Percentiles rank a stretch among this genome's conserved stretches.
These are phyloP conservation scores for Cryptococcus sp. DNA, from an alignment of 1,284 basidiomycete genomes.

Conservation along the genomic window DNA sequence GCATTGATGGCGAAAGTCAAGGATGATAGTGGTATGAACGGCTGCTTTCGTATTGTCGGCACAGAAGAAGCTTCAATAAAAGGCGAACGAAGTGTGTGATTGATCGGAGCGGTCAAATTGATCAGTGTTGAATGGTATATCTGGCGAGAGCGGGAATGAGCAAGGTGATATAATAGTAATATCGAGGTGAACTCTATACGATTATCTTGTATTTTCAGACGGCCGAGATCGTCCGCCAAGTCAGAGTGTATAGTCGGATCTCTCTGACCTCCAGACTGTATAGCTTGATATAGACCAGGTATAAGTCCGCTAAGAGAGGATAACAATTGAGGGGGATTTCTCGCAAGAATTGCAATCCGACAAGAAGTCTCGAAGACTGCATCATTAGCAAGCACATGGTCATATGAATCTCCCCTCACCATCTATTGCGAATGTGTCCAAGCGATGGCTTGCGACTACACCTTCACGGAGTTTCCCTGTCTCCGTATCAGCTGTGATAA, in stretches of 20 bases:
- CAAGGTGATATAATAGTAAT: conserved; percentile 34
- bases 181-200: conserved; percentile 26
- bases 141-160: conserved; percentile 10
- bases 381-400: conserved; percentile 3
- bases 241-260: background rate
- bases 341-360: conserved; percentile 33
- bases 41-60: background rate
- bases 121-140: conserved; percentile 12
- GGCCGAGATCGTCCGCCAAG: background rate
- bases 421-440: conserved; percentile 42
- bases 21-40: conserved; percentile 2
- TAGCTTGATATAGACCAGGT: conserved; percentile 32
- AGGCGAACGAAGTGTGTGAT: conserved; percentile 1
- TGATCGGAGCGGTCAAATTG: conserved; percentile 11
- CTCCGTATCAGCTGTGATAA: conserved; percentile 12
- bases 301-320: conserved; percentile 40
- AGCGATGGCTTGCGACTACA: conserved; percentile 36
- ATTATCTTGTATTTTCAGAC: conserved; percentile 6
- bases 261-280: conserved; percentile 1
- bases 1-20: conserved; percentile 11
- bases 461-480: conserved; percentile 46
- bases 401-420: conserved; percentile 20
- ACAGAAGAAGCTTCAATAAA: background rate
- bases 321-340: conserved; percentile 35
- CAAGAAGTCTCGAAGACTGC: conserved; percentile 44